Evolutionary conservation across 2,329 filamentous ascomycete species (phyloP).

Genomic region (Pseudogymnoascus sp.): DNA sequence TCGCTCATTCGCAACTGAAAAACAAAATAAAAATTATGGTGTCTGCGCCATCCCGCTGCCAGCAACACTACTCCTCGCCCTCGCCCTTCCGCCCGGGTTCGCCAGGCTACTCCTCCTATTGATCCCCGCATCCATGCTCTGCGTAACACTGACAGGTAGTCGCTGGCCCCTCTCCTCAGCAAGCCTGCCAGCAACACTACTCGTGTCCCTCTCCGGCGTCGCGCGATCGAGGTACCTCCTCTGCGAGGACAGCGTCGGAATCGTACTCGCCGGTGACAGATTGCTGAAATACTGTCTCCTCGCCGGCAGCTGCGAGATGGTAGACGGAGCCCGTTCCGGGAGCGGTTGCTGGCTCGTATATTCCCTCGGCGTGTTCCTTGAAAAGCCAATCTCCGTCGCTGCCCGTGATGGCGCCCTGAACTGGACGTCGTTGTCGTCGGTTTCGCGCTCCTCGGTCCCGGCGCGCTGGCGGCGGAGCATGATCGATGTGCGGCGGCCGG

Average conservation of each 20-base stretch:
- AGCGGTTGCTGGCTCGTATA: constrained; percentile 31
- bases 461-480: constrained; percentile 32
- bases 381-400: constrained; percentile 43
- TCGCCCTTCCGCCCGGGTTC: not conserved
- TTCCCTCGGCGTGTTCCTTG: constrained; percentile 32
- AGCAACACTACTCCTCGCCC: not conserved
- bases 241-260: constrained; percentile 28
- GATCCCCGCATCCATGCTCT: constrained; percentile 7
- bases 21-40: not conserved
- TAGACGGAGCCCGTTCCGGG: constrained; percentile 28
- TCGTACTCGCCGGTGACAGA: constrained; percentile 32
- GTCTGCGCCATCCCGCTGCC: not conserved
- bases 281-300: constrained; percentile 44
- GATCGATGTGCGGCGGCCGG: constrained; percentile 46
- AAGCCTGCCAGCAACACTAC: constrained; percentile 29
- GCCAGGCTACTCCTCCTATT: constrained; percentile 2
- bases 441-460: constrained; percentile 26
- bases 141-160: constrained; percentile 34
- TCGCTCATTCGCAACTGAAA: not conserved
- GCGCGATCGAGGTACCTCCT: constrained; percentile 44
- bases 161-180: constrained; percentile 37
- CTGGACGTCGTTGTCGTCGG: constrained; percentile 41
- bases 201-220: constrained; percentile 34
- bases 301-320: constrained; percentile 42
- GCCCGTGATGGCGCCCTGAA: constrained; percentile 51